Evolutionary conservation across 163 green algal species (phyloP).

Genomic region (Scenedesmus sp.): DNA sequence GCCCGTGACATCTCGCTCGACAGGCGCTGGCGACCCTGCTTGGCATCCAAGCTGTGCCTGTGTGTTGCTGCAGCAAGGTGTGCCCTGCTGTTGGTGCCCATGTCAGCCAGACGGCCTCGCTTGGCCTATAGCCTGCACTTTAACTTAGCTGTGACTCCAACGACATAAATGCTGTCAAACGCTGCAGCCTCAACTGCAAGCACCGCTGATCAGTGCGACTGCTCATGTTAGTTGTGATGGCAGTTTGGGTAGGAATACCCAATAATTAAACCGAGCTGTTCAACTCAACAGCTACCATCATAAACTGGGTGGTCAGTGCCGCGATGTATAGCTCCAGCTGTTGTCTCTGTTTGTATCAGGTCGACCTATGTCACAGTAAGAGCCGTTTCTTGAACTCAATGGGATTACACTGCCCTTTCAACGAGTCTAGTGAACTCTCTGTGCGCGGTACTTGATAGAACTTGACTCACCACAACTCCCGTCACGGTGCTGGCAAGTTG

Average conservation of each 20-base stretch:
- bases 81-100: constrained; percentile 5
- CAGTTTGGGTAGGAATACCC: too few species aligned
- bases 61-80: neutral
- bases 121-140: neutral
- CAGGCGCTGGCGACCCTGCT: neutral
- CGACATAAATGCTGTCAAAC: neutral
- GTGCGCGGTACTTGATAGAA: too few species aligned
- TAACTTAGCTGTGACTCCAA: neutral
- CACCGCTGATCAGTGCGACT: neutral
- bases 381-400: too few species aligned
- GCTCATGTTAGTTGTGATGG: constrained; percentile 10
- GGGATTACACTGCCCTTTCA: too few species aligned
- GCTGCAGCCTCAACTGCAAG: neutral
- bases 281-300: neutral
- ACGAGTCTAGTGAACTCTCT: too few species aligned
- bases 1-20: neutral
- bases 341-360: constrained; percentile 1
- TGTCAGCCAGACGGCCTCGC: neutral
- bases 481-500: neutral
- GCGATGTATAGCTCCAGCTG: neutral
- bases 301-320: neutral
- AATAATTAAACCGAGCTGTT: too few species aligned
- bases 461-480: neutral
- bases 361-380: neutral
- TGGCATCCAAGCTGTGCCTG: constrained; percentile 10